Percentiles rank a stretch among this genome's conserved stretches.
Evolutionary conservation across 1,284 basidiomycete genomes (phyloP).

Genomic region (Xerocomus minutiporus): DNA sequence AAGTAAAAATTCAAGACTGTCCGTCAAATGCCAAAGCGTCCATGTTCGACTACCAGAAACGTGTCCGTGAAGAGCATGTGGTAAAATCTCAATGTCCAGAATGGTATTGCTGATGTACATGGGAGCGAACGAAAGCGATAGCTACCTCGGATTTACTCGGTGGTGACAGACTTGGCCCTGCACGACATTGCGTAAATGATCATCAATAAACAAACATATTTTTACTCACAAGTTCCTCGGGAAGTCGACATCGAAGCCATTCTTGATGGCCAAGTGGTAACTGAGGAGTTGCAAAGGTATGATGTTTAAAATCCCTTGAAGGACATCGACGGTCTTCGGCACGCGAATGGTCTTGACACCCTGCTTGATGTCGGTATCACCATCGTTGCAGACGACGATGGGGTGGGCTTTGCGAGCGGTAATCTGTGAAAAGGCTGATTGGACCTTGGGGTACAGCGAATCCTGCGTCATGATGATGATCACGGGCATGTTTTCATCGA

Average conservation of each 20-base stretch:
- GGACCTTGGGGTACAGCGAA: conserved; percentile 97
- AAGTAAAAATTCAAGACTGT: conserved; percentile 7
- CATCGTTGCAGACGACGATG: conserved; percentile 95
- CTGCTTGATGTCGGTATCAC: conserved; percentile 76
- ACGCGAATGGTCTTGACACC: conserved; percentile 85
- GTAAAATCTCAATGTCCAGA: conserved; percentile 13
- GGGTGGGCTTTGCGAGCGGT: conserved; percentile 95
- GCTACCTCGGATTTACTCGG: conserved; percentile 52
- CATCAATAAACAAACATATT: conserved; percentile 3
- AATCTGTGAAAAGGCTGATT: conserved; percentile 93
- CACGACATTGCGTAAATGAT: conserved; percentile 14
- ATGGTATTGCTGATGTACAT: not conserved
- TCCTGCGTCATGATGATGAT: conserved; percentile 99
- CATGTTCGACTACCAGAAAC: conserved; percentile 25
- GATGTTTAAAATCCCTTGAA: conserved; percentile 96
- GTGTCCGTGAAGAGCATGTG: conserved; percentile 20
- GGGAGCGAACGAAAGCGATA: not conserved
- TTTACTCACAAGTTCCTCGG: conserved; percentile 84
- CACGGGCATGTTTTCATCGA: conserved; percentile 98
- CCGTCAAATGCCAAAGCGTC: conserved; percentile 26
- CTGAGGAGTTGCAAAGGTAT: conserved; percentile 94
- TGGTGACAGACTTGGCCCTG: conserved; percentile 82
- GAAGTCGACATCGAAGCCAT: conserved; percentile 98
- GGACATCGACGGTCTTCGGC: conserved; percentile 90
- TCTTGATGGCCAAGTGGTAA: conserved; percentile 94